Evolutionary conservation across 306 rosid genomes (phyloP).

Genomic region (Phaseolus lunatus): DNA sequence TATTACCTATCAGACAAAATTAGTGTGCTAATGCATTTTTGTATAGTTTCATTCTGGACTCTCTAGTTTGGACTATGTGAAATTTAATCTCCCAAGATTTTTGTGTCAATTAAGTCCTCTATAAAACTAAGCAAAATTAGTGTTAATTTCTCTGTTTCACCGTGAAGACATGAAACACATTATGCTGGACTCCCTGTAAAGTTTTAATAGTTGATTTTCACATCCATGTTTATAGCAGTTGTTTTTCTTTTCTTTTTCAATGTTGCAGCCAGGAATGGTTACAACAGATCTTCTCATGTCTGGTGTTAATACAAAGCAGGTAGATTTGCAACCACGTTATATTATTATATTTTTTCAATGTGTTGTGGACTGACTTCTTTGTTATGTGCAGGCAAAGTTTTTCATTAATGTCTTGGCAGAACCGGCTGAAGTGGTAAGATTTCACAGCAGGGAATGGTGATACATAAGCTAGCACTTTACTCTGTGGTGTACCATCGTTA

Average conservation of each 20-base stretch:
- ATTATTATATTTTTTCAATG: conserved; percentile 12
- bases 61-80: no score
- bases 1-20: no score
- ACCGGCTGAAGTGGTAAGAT: conserved; percentile 95
- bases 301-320: conserved; percentile 96
- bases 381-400: conserved; percentile 84
- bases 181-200: conserved; percentile 11
- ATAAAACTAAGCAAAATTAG: no score
- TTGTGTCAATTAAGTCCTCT: no score
- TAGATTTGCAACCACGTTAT: conserved; percentile 34
- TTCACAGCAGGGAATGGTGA: conserved; percentile 5
- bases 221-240: conserved; percentile 3
- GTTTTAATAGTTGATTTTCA: not conserved
- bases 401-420: conserved; percentile 96
- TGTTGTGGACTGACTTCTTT: conserved; percentile 15
- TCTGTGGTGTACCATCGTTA: conserved; percentile 1
- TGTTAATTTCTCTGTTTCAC: conserved; percentile 16
- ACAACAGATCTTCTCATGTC: conserved; percentile 99
- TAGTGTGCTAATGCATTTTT: no score
- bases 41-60: no score
- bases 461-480: conserved; percentile 22
- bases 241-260: conserved; percentile 34
- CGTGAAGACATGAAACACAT: conserved; percentile 15
- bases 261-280: conserved; percentile 96
- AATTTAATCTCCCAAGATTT: no score